A percentile compares a stretch with the other conserved stretches of the same genome.
Evolutionary conservation across 768 basidiomycete genomes (phyloP).

Genomic region (Boletus subcaerulescens): DNA sequence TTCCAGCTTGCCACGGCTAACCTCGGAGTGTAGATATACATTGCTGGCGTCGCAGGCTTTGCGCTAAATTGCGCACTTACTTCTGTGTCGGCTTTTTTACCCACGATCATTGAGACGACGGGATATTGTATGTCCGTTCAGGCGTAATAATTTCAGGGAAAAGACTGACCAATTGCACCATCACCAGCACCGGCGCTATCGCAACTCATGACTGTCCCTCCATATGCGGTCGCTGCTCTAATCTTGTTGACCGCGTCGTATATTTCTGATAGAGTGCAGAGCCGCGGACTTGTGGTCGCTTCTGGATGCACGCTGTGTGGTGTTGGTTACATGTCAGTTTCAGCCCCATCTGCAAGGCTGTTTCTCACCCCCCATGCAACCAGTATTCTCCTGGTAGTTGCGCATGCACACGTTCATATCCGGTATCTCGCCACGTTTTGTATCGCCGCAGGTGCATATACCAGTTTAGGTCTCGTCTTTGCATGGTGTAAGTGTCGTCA

Average conservation of each 20-base stretch:
- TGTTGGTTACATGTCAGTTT: conserved; percentile 41
- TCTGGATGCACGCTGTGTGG: conserved; percentile 33
- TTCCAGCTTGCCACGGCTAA: conserved; percentile 4
- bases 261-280: conserved; percentile 42
- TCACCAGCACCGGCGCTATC: conserved; percentile 40
- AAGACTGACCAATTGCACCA: not conserved
- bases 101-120: conserved; percentile 53
- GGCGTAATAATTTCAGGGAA: too few species aligned
- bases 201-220: conserved; percentile 53
- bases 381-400: conserved; percentile 35
- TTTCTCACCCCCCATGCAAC: not conserved
- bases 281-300: conserved; percentile 38
- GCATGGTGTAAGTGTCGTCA: conserved; percentile 43
- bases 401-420: conserved; percentile 29
- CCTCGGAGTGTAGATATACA: conserved; percentile 33
- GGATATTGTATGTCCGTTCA: conserved; percentile 38
- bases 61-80: conserved; percentile 47
- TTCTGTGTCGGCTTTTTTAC: conserved; percentile 51
- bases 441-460: conserved; percentile 44
- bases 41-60: conserved; percentile 47
- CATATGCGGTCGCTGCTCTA: conserved; percentile 44
- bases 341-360: not conserved
- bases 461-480: conserved; percentile 42
- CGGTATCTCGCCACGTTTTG: conserved; percentile 48
- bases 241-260: conserved; percentile 38